Evolutionary conservation across 2,329 filamentous ascomycete species (phyloP).

Genomic region (Verticillium isaacii): DNA sequence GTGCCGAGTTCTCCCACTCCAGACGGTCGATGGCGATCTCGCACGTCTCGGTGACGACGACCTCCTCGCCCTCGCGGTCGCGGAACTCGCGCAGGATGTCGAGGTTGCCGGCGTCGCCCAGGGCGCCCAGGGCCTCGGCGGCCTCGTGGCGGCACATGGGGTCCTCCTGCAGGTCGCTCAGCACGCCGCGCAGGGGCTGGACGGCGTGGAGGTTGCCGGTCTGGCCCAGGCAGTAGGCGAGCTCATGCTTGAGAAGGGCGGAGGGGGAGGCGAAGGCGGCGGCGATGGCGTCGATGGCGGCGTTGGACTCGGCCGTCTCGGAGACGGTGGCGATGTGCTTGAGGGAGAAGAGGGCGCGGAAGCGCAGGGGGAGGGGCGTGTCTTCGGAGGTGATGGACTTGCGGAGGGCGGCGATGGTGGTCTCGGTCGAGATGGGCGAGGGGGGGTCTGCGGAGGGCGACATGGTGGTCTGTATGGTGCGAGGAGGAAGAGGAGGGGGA

Average conservation of each 20-base stretch:
- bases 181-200: slow-evolving; percentile 65
- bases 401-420: slow-evolving; percentile 60
- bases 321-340: slow-evolving; percentile 80
- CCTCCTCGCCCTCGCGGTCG: slow-evolving; percentile 70
- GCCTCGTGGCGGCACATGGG: slow-evolving; percentile 96
- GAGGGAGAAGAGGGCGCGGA: slow-evolving; percentile 94
- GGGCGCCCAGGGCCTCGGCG: slow-evolving; percentile 86
- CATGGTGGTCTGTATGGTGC: slow-evolving; percentile 13
- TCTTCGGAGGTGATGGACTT: slow-evolving; percentile 75
- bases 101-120: slow-evolving; percentile 72
- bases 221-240: slow-evolving; percentile 95
- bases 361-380: slow-evolving; percentile 79
- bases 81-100: slow-evolving; percentile 68
- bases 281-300: slow-evolving; percentile 74
- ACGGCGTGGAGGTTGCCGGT: slow-evolving; percentile 73
- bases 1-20: slow-evolving; percentile 80
- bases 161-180: slow-evolving; percentile 79
- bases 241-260: slow-evolving; percentile 89
- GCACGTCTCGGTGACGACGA: slow-evolving; percentile 89
- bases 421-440: slow-evolving; percentile 12
- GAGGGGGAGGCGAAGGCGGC: slow-evolving; percentile 81
- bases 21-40: slow-evolving; percentile 95
- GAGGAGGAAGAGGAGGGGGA: not conserved
- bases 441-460: slow-evolving; percentile 14
- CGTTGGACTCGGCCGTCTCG: slow-evolving; percentile 54